These are phyloP conservation scores for Malus hybrid DNA, from an alignment of 331 rosid genomes.

Conservation along the genomic window DNA sequence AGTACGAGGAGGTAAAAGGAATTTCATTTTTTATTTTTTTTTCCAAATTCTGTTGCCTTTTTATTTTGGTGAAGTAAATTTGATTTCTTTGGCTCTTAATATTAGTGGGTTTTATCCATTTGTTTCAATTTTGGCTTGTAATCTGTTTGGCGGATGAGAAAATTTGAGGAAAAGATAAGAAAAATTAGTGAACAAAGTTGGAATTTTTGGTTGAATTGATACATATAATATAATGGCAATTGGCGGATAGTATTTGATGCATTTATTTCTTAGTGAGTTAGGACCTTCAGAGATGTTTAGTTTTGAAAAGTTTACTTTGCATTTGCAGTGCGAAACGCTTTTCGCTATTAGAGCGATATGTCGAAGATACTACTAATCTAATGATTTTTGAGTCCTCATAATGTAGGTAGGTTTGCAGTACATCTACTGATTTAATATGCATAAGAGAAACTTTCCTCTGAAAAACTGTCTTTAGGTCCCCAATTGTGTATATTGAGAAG, in stretches of 20 bases:
- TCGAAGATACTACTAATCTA: neutral
- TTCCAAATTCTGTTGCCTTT: neutral
- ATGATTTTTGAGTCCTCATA: neutral
- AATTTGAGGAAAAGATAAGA: neutral
- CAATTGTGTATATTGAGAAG: neutral
- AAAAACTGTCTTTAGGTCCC: neutral
- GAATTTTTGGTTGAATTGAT: neutral
- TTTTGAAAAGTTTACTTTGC: neutral
- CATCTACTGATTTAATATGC: neutral
- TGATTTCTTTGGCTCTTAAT: neutral
- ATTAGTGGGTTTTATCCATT: neutral
- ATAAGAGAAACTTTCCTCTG: neutral
- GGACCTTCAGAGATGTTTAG: neutral
- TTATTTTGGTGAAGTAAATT: neutral
- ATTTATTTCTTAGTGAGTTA: neutral
- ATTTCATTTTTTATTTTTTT: neutral
- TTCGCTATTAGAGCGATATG: neutral
- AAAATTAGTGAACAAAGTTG: neutral
- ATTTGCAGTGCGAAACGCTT: neutral
- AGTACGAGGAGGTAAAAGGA: constrained; percentile 74
- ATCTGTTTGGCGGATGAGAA: neutral
- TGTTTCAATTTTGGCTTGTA: neutral
- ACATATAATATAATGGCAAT: neutral
- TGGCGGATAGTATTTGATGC: neutral
- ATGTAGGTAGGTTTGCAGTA: neutral